Percentiles rank a stretch among this genome's conserved stretches.
phyloP scores from a whole-genome alignment of 345 rosid genomes.

The Rhodamnia argentea region DNA sequence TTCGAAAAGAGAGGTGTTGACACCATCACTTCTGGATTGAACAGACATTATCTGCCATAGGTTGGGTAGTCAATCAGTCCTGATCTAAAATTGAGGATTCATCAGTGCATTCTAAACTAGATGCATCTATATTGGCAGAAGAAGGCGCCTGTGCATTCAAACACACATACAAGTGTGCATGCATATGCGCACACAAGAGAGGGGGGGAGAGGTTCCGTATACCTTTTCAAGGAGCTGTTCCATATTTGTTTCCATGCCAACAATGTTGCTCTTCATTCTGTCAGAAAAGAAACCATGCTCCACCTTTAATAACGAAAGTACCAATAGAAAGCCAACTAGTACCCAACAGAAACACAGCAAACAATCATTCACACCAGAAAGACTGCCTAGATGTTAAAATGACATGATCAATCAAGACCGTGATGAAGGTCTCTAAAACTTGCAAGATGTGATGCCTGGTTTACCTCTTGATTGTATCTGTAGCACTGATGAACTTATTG shows the following conservation, averaged over 20 bases:
- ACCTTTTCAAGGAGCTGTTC: conserved; percentile 93
- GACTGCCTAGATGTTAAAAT: neutral
- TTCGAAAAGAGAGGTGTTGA: conserved; percentile 80
- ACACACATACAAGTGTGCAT: neutral
- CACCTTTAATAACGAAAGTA: neutral
- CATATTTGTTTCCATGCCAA: conserved; percentile 97
- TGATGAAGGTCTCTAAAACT: neutral
- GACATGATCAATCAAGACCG: neutral
- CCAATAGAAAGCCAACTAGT: neutral
- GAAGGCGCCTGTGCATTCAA: neutral
- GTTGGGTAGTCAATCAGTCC: neutral
- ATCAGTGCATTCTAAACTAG: neutral
- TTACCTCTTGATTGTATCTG: conserved; percentile 95
- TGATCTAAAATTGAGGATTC: neutral
- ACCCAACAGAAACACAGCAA: neutral
- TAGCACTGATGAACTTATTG: conserved; percentile 95
- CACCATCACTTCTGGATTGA: conserved; percentile 96
- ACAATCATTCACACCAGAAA: neutral
- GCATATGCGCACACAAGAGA: neutral
- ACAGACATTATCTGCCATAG: conserved; percentile 78
- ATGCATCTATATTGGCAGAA: neutral
- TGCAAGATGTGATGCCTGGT: neutral
- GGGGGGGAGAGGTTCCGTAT: neutral
- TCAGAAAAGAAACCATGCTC: conserved; percentile 1
- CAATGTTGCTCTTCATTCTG: conserved; percentile 97